Percentiles rank a stretch among this genome's conserved stretches.
These are phyloP conservation scores for Xylariaceae sp. DNA, from an alignment of 2,329 filamentous ascomycete species.

Conservation along the genomic window DNA sequence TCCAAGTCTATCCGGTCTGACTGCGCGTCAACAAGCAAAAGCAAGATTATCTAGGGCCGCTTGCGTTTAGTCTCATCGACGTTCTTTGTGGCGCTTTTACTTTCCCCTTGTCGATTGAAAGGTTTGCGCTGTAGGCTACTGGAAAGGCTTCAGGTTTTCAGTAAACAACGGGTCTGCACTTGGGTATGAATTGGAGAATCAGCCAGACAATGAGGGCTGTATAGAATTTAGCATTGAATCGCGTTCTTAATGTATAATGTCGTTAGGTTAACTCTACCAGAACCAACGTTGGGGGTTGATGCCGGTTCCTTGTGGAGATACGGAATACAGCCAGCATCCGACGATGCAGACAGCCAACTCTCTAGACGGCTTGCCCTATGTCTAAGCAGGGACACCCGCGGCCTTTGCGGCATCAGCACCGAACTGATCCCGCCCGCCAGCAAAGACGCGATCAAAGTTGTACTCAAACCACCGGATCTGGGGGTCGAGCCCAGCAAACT, in stretches of 20 bases:
- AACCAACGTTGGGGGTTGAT: neutral
- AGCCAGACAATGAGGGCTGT: neutral
- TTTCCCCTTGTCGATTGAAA: too few relatives aligned
- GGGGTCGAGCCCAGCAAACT: constrained; percentile 54
- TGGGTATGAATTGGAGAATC: too few relatives aligned
- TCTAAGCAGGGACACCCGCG: constrained; percentile 18
- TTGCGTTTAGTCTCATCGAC: too few relatives aligned
- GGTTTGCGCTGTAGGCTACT: too few relatives aligned
- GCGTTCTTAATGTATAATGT: neutral
- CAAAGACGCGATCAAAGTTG: constrained; percentile 55
- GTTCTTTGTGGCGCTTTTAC: too few relatives aligned
- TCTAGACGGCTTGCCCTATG: constrained; percentile 3
- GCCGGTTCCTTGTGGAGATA: neutral
- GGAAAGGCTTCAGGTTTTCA: too few relatives aligned
- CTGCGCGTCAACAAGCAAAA: too few relatives aligned
- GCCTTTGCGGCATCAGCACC: constrained; percentile 24
- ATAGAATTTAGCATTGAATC: neutral
- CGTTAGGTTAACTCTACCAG: neutral
- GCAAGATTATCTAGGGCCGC: too few relatives aligned
- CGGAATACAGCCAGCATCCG: neutral
- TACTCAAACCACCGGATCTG: constrained; percentile 55
- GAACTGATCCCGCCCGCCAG: constrained; percentile 37
- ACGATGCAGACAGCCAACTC: too few relatives aligned
- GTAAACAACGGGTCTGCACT: too few relatives aligned
- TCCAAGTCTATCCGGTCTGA: too few relatives aligned